Percentiles rank a stretch among this genome's conserved stretches.
These are phyloP conservation scores for Yamadazyma conglobata DNA, from an alignment of 1,139 yeast genomes.

Conservation along the genomic window DNA sequence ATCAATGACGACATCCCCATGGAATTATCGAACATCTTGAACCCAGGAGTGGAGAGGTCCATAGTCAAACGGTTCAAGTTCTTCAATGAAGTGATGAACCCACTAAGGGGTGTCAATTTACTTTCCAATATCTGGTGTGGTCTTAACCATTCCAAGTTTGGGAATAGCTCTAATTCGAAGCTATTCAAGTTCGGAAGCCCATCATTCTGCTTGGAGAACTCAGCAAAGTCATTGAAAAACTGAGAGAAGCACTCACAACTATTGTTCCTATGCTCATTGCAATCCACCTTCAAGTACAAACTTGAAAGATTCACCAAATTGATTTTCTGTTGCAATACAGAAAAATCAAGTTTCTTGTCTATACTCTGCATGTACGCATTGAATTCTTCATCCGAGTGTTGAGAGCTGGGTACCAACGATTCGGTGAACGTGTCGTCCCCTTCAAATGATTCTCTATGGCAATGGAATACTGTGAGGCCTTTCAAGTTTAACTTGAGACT, in stretches of 20 bases:
- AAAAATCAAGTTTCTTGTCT: conserved; percentile 24
- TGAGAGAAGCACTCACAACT: conserved; percentile 30
- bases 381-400: conserved; percentile 1
- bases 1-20: conserved; percentile 29
- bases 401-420: not conserved
- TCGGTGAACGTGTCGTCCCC: conserved; percentile 1
- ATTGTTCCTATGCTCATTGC: conserved; percentile 25
- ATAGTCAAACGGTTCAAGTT: conserved; percentile 24
- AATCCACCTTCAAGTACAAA: conserved; percentile 32
- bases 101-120: conserved; percentile 32
- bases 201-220: conserved; percentile 18
- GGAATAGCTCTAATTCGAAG: conserved; percentile 33
- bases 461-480: conserved; percentile 33
- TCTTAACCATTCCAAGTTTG: conserved; percentile 38
- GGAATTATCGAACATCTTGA: conserved; percentile 37
- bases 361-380: conserved; percentile 14
- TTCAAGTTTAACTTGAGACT: conserved; percentile 24
- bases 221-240: conserved; percentile 28
- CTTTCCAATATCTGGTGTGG: conserved; percentile 36
- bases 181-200: conserved; percentile 32
- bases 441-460: conserved; percentile 23
- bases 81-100: conserved; percentile 24
- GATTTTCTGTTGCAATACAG: conserved; percentile 22
- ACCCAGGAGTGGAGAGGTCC: conserved; percentile 38
- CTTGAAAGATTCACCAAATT: conserved; percentile 23